phyloP scores from a whole-genome alignment of 2,329 filamentous ascomycete species.

The Penicillium sp. region DNA sequence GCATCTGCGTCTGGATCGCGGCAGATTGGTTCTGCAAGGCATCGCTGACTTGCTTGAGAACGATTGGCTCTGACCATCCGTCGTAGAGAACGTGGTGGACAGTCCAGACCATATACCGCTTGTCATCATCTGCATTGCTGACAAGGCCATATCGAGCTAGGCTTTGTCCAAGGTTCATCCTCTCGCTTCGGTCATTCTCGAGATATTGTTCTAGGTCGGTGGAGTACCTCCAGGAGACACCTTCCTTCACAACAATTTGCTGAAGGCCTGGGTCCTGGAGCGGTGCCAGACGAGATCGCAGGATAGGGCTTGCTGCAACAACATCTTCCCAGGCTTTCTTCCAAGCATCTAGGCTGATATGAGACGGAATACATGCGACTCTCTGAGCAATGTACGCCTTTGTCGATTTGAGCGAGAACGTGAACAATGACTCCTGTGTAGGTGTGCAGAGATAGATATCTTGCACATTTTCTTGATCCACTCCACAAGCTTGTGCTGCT shows the following conservation, averaged over 20 bases:
- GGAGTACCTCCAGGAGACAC: slow-evolving; percentile 32
- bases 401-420: slow-evolving; percentile 45
- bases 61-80: slow-evolving; percentile 45
- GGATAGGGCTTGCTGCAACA: slow-evolving; percentile 42
- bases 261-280: slow-evolving; percentile 34
- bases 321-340: slow-evolving; percentile 47
- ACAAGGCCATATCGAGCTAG: slow-evolving; percentile 39
- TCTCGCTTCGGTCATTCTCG: slow-evolving; percentile 23
- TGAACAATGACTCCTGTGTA: slow-evolving; percentile 45
- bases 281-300: slow-evolving; percentile 47
- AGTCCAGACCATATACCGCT: slow-evolving; percentile 48
- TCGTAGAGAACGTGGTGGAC: slow-evolving; percentile 55
- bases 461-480: slow-evolving; percentile 29
- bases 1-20: slow-evolving; percentile 36
- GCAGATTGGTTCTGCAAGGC: slow-evolving; percentile 22
- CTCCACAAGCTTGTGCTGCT: slow-evolving; percentile 36
- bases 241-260: slow-evolving; percentile 38
- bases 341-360: slow-evolving; percentile 39
- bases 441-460: slow-evolving; percentile 46
- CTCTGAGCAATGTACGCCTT: slow-evolving; percentile 49
- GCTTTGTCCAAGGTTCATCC: slow-evolving; percentile 36
- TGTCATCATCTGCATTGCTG: slow-evolving; percentile 19
- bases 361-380: slow-evolving; percentile 36
- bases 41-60: slow-evolving; percentile 35
- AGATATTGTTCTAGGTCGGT: slow-evolving; percentile 28